Percentiles rank a stretch among this genome's conserved stretches.
phyloP scores from a whole-genome alignment of 345 rosid species.

The Eucalyptus pumila region DNA sequence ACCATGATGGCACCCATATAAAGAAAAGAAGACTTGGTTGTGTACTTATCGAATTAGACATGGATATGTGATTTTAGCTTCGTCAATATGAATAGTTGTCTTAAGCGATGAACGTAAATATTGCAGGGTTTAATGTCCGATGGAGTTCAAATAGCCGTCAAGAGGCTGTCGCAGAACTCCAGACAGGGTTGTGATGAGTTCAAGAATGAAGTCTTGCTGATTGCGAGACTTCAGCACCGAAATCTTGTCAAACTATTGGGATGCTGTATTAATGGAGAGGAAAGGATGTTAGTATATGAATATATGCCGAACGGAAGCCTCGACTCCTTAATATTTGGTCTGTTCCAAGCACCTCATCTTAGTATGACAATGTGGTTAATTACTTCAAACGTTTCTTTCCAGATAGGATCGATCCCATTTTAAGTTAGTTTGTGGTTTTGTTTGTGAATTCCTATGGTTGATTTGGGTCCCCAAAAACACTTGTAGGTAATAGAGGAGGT shows the following conservation, averaged over 20 bases:
- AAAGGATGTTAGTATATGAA: constrained; percentile 8
- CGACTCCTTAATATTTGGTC: constrained; percentile 8
- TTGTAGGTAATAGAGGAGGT: background rate
- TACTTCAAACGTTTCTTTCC: background rate
- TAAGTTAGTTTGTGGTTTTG: background rate
- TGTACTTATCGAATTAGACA: background rate
- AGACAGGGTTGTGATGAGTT: constrained; percentile 13
- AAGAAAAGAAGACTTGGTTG: background rate
- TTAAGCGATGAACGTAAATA: background rate
- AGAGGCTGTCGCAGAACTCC: constrained; percentile 5
- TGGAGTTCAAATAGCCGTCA: constrained; percentile 11
- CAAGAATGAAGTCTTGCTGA: constrained; percentile 13
- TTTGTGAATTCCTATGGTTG: background rate
- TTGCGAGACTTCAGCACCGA: constrained; percentile 15
- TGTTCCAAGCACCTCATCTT: background rate
- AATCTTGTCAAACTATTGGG: constrained; percentile 15
- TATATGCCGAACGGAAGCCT: constrained; percentile 12
- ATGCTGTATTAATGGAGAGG: constrained; percentile 5
- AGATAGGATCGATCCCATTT: background rate
- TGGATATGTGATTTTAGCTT: background rate
- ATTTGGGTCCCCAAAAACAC: background rate
- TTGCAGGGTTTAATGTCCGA: constrained; percentile 2
- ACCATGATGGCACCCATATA: background rate
- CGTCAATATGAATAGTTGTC: background rate
- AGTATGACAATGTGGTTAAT: background rate